A percentile compares a stretch with the other conserved stretches of the same genome.
Conservation (phyloP, 208 protist genomes). For the Wallacemonas rigidus region DNA sequence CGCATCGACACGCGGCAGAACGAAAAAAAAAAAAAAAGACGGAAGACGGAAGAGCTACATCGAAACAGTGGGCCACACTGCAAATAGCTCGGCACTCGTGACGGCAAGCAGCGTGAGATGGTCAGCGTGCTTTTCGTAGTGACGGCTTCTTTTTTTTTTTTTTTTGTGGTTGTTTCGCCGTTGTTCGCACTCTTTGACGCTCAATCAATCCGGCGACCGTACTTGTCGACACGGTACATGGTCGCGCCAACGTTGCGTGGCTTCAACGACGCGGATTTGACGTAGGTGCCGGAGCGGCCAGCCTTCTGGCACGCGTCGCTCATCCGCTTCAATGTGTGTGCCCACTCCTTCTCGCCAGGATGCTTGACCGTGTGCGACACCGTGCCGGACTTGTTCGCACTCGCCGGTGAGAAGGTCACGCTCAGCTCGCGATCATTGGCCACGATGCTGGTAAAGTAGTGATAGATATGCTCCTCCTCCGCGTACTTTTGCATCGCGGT, state of each 20-base stretch:
- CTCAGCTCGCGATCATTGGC: constrained; percentile 77
- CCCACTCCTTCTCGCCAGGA: constrained; percentile 87
- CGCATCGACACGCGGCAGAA: neutral
- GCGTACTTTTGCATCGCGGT: constrained; percentile 69
- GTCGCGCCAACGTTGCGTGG: constrained; percentile 70
- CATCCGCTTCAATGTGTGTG: constrained; percentile 62
- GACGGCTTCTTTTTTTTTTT: too few species aligned
- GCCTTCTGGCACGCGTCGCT: constrained; percentile 67
- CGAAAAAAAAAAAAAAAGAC: constrained; percentile 11
- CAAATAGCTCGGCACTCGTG: neutral
- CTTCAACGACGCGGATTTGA: constrained; percentile 64
- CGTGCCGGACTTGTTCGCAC: constrained; percentile 53
- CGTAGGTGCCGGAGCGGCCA: constrained; percentile 77
- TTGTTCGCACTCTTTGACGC: neutral
- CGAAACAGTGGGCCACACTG: too few species aligned
- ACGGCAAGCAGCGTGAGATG: neutral
- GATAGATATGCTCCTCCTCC: constrained; percentile 57
- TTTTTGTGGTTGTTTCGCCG: too few species aligned
- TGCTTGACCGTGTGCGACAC: constrained; percentile 55
- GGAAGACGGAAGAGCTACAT: neutral
- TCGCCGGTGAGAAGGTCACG: constrained; percentile 64
- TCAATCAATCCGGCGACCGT: constrained; percentile 80
- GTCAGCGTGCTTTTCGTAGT: too few species aligned
- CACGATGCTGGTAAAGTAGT: constrained; percentile 84
- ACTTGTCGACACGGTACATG: constrained; percentile 86